phyloP scores from a whole-genome alignment of 2,329 filamentous ascomycete genomes.

The Talaromyces sp. region DNA sequence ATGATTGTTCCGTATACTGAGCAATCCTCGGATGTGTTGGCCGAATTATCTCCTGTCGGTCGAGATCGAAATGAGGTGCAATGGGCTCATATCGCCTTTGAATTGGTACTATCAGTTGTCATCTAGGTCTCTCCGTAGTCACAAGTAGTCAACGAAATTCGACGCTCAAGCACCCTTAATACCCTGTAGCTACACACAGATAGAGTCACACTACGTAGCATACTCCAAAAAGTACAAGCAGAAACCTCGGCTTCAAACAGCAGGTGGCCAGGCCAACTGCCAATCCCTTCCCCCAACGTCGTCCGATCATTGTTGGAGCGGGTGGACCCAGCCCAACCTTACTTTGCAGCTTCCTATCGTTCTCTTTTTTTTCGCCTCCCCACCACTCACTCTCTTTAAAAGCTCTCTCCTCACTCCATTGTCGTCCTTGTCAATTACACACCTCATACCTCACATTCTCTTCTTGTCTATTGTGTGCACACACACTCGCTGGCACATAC shows the following conservation, averaged over 20 bases:
- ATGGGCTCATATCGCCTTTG: neutral
- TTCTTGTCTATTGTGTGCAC: neutral
- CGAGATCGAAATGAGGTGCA: neutral
- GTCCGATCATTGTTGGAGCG: conserved; percentile 8
- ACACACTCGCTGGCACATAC: neutral
- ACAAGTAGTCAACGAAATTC: neutral
- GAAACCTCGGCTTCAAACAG: neutral
- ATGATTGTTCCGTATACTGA: neutral
- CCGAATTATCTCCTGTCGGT: neutral
- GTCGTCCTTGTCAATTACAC: neutral
- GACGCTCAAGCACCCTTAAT: neutral
- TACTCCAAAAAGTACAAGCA: neutral
- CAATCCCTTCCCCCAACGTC: conserved; percentile 15
- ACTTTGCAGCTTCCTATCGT: neutral
- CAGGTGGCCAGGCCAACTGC: neutral
- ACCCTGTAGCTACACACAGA: neutral
- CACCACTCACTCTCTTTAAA: conserved; percentile 7
- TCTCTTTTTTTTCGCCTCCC: conserved; percentile 8
- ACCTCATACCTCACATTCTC: neutral
- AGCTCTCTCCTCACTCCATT: neutral
- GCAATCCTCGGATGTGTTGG: neutral
- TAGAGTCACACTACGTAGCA: neutral
- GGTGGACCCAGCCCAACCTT: conserved; percentile 8
- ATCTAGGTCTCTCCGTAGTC: neutral
- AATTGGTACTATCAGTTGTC: neutral